A percentile compares a stretch with the other conserved stretches of the same genome.
phyloP scores from a whole-genome alignment of 1,139 yeast species.

The Sugiyamaella paludigena region DNA sequence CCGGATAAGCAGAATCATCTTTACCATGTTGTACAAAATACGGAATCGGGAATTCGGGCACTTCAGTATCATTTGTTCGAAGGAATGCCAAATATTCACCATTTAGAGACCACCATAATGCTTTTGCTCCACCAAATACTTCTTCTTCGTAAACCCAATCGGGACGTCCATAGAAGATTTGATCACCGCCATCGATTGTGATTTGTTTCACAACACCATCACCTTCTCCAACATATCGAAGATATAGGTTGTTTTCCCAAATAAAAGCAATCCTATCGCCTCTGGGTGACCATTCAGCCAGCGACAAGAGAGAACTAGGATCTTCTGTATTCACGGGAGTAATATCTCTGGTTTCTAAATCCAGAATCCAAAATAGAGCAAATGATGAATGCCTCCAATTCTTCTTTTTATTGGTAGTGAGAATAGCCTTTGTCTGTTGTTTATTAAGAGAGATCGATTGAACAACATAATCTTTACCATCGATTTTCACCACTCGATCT shows the following conservation, averaged over 20 bases:
- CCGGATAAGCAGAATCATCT: conserved; percentile 53
- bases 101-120: conserved; percentile 88
- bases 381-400: conserved; percentile 77
- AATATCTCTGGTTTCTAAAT: conserved; percentile 40
- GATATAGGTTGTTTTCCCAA: conserved; percentile 57
- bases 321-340: conserved; percentile 43
- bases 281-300: conserved; percentile 74
- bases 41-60: conserved; percentile 62
- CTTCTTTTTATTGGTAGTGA: conserved; percentile 50
- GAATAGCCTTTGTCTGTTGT: conserved; percentile 48
- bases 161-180: conserved; percentile 79
- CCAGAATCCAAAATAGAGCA: conserved; percentile 64
- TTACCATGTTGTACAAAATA: conserved; percentile 48
- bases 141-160: conserved; percentile 99
- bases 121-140: conserved; percentile 58
- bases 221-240: conserved; percentile 41
- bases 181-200: conserved; percentile 65
- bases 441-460: conserved; percentile 33
- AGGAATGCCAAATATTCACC: conserved; percentile 64
- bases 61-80: conserved; percentile 68
- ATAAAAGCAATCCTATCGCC: conserved; percentile 69
- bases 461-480: conserved; percentile 25
- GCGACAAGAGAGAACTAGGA: conserved; percentile 39
- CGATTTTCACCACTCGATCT: conserved; percentile 20
- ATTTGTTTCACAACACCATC: conserved; percentile 40